phyloP scores from a whole-genome alignment of 1,284 basidiomycete species.

The Athelia psychrophila region DNA sequence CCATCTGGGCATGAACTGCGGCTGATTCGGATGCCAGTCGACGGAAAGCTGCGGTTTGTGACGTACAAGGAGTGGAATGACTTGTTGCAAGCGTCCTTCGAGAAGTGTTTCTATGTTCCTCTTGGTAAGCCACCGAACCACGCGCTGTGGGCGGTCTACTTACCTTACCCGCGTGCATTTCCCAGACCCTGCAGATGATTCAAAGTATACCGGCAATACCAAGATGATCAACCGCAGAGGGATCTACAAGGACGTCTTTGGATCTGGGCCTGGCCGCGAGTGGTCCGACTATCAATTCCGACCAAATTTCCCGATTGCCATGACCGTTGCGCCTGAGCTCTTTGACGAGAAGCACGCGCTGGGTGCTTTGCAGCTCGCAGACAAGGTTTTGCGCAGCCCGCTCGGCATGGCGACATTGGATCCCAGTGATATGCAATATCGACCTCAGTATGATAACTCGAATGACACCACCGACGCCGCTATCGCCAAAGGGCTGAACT shows the following conservation, averaged over 20 bases:
- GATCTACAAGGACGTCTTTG: constrained; percentile 98
- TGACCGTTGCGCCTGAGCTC: constrained; percentile 95
- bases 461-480: constrained; percentile 83
- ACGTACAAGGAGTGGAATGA: constrained; percentile 91
- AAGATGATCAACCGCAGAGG: constrained; percentile 85
- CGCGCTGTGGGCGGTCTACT: constrained; percentile 2
- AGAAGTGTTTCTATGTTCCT: constrained; percentile 89
- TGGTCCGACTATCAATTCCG: constrained; percentile 97
- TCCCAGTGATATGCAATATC: constrained; percentile 81
- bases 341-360: constrained; percentile 84
- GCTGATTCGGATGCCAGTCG: constrained; percentile 45
- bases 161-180: constrained; percentile 1
- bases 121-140: constrained; percentile 43
- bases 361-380: constrained; percentile 72
- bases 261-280: constrained; percentile 81
- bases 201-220: constrained; percentile 69
- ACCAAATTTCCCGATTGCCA: constrained; percentile 92
- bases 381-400: constrained; percentile 75
- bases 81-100: constrained; percentile 85
- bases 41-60: constrained; percentile 69
- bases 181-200: constrained; percentile 71
- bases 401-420: constrained; percentile 96
- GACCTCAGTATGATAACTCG: constrained; percentile 88
- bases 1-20: constrained; percentile 1
- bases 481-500: constrained; percentile 90